Evolutionary conservation across 2,329 filamentous ascomycete species (phyloP), one percentile per base, ranked within the genome.

Genomic region (Xylariaceae sp.): DNA sequence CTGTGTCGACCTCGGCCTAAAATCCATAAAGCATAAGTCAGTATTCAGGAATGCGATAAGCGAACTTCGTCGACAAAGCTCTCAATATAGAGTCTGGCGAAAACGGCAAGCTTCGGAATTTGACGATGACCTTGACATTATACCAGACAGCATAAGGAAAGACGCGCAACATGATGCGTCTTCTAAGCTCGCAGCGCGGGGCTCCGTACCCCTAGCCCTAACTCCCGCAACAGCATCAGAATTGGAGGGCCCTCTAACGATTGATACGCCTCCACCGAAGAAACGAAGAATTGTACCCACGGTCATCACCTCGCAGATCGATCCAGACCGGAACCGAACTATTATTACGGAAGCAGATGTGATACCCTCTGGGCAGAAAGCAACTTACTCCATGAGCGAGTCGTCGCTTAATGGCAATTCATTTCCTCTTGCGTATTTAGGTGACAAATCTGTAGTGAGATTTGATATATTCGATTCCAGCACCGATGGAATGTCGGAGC

Each of bases 1-100:
- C 13, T 75, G 74, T 58, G 55, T 67, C 3, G 79, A 81, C 6
- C 73, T 90, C 16, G 78, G 75, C 1, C 72, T 92, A 49, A 77
- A 68, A 38, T 75, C 78, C 4, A 68, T 84, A 17, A 81, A 80
- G 2, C 81, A 87, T 55, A 80, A 83, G 51, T 73, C 74, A 42
- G 78, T 77, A 1, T 67, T 94, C 2, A 71, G 76, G 13, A 73
- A 77, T 53, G 82, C 82, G 10, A 81, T 92, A 50, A 60, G 73
- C 2, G 71, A 76, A 31, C 75, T 92, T 5, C 79, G 77, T 39
- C 62, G 63, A 31, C 70, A 64, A 42, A 89, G 86, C 47, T 59
- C 57, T 1, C 73, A 71, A 34, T 88, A 82, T 55, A 69, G 60
- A 16, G 46, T 60, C 1, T 66, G 66, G 59, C 51, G 47, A 39